These are phyloP conservation scores for Bertia moriformis DNA, from an alignment of 2,329 filamentous ascomycete species.

Conservation along the genomic window DNA sequence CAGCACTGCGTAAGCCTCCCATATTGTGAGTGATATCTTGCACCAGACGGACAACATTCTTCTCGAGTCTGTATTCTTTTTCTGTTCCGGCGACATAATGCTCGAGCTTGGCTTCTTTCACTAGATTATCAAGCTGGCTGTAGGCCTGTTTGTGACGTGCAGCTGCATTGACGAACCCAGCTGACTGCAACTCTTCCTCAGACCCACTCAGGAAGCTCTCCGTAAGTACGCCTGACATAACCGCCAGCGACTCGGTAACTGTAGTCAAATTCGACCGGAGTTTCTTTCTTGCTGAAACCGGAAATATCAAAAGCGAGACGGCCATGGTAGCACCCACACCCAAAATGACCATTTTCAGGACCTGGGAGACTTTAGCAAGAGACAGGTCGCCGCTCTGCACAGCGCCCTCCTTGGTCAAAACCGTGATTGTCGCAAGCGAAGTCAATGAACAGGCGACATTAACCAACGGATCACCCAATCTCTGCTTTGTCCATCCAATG, in stretches of 20 bases:
- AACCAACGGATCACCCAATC: constrained; percentile 37
- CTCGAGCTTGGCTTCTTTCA: constrained; percentile 50
- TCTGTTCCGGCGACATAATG: constrained; percentile 48
- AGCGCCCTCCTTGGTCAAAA: constrained; percentile 51
- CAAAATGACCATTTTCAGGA: constrained; percentile 42
- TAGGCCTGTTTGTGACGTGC: constrained; percentile 37
- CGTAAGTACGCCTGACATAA: constrained; percentile 45
- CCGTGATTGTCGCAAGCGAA: constrained; percentile 48
- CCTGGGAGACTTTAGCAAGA: constrained; percentile 40
- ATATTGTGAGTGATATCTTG: constrained; percentile 45
- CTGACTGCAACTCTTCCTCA: constrained; percentile 37
- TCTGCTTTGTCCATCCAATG: constrained; percentile 46
- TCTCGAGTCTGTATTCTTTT: constrained; percentile 39
- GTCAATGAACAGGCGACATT: constrained; percentile 50
- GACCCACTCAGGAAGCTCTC: constrained; percentile 47
- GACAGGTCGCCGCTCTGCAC: constrained; percentile 48
- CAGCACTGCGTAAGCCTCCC: constrained; percentile 47
- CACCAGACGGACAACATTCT: constrained; percentile 40
- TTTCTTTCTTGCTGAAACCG: constrained; percentile 42
- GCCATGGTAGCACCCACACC: constrained; percentile 34
- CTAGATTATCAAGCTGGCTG: constrained; percentile 37
- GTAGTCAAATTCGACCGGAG: constrained; percentile 42
- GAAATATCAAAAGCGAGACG: constrained; percentile 41
- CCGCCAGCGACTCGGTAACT: constrained; percentile 42
- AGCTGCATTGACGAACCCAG: constrained; percentile 30